phyloP scores from a whole-genome alignment of 331 rosid genomes.

The Cydonia oblonga region DNA sequence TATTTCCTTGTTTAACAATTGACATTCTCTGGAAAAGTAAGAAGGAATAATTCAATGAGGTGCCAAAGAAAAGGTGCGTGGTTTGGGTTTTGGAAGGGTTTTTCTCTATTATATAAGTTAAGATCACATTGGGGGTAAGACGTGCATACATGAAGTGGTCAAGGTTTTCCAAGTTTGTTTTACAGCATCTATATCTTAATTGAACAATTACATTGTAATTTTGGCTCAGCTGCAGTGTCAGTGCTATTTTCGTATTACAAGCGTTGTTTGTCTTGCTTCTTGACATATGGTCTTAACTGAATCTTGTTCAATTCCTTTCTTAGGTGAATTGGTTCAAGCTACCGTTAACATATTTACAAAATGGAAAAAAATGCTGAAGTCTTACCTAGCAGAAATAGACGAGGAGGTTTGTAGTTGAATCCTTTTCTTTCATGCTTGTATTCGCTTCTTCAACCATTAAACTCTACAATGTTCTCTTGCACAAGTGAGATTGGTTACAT shows the following conservation, averaged over 20 bases:
- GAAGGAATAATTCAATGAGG: background rate
- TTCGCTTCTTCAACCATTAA: conserved; percentile 1
- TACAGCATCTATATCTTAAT: background rate
- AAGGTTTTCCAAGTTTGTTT: background rate
- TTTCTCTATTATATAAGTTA: background rate
- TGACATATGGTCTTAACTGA: background rate
- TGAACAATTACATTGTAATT: background rate
- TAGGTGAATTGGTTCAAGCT: conserved; percentile 42
- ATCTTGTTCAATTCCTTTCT: conserved; percentile 19
- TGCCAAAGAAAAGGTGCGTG: background rate
- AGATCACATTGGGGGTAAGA: background rate
- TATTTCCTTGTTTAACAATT: background rate
- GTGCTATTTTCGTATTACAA: background rate
- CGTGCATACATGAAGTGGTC: background rate
- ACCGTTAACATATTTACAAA: conserved; percentile 36
- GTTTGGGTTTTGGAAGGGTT: background rate
- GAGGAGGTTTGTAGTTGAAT: conserved; percentile 61
- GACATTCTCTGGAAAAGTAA: background rate
- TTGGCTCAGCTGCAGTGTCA: background rate
- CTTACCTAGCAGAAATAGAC: conserved; percentile 64
- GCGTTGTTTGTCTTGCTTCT: background rate
- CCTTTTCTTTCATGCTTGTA: conserved; percentile 8
- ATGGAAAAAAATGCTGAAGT: conserved; percentile 63
- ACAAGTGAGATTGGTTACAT: background rate
- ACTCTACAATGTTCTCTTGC: background rate